Evolutionary conservation across 352 stramenopile species (phyloP).

Genomic region (Globisporangium alternatum): DNA sequence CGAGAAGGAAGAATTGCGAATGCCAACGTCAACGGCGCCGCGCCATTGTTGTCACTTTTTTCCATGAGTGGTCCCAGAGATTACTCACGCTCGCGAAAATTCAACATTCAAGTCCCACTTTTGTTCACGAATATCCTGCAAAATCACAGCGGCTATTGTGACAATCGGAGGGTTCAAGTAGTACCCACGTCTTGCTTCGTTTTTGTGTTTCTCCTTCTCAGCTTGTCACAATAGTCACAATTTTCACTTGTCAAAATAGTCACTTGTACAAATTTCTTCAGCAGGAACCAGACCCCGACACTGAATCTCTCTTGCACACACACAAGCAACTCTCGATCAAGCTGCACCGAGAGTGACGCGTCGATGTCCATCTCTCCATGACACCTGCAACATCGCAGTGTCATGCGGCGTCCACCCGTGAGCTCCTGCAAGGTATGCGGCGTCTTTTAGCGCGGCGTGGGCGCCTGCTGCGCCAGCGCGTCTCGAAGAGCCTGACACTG

Average conservation of each 20-base stretch:
- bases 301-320: not conserved
- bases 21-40: not conserved
- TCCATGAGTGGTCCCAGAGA: conserved; percentile 1
- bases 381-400: not conserved
- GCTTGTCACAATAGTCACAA: too few species aligned
- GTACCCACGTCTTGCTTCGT: too few species aligned
- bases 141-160: too few species aligned
- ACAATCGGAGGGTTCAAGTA: too few species aligned
- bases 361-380: not conserved
- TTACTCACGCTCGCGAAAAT: conserved; percentile 6
- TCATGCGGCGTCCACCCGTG: not conserved
- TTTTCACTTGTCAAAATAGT: too few species aligned
- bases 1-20: conserved; percentile 4
- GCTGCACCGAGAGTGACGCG: not conserved
- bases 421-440: too few species aligned
- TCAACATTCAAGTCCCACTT: too few species aligned
- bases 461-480: conserved; percentile 28
- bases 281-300: too few species aligned
- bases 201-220: too few species aligned
- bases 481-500: conserved; percentile 59
- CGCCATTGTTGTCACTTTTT: not conserved
- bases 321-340: not conserved
- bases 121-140: too few species aligned
- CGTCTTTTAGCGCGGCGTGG: not conserved
- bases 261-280: too few species aligned